Conservation (phyloP, 495 filamentous ascomycete species). For the Tuber magnatum region DNA sequence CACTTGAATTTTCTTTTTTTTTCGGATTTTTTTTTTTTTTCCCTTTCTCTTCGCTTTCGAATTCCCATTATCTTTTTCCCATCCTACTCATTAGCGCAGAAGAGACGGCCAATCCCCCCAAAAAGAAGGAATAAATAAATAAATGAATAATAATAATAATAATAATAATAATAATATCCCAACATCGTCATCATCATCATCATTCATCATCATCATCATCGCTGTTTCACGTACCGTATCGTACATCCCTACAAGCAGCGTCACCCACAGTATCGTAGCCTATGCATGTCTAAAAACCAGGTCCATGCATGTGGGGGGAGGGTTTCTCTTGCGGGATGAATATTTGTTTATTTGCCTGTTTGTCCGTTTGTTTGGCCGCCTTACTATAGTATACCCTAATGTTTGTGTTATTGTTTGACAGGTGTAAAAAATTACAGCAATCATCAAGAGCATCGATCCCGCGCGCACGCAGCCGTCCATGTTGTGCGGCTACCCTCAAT, state of each 20-base stretch:
- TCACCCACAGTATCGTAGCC: neutral
- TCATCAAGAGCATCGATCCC: neutral
- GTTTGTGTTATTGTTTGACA: neutral
- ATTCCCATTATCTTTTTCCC: neutral
- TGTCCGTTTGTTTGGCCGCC: neutral
- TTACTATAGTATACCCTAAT: neutral
- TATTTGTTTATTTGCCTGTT: too few relatives aligned
- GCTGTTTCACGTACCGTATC: neutral
- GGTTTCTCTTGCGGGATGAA: neutral
- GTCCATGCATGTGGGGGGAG: neutral
- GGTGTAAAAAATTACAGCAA: conserved; percentile 3
- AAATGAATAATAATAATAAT: too few relatives aligned
- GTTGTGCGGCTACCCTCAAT: neutral
- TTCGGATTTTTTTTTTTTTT: too few relatives aligned
- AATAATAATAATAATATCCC: neutral
- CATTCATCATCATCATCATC: neutral
- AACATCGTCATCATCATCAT: too few relatives aligned
- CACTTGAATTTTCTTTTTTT: neutral
- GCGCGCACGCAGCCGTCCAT: neutral
- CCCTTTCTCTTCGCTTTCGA: neutral
- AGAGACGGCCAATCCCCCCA: neutral
- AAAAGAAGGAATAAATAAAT: neutral
- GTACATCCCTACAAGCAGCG: neutral
- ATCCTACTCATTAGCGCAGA: neutral
- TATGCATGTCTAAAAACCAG: neutral